Evolutionary conservation across 1,284 basidiomycete genomes (phyloP), one percentile per base, ranked within the genome.

Genomic region (Puccinia novopanici): DNA sequence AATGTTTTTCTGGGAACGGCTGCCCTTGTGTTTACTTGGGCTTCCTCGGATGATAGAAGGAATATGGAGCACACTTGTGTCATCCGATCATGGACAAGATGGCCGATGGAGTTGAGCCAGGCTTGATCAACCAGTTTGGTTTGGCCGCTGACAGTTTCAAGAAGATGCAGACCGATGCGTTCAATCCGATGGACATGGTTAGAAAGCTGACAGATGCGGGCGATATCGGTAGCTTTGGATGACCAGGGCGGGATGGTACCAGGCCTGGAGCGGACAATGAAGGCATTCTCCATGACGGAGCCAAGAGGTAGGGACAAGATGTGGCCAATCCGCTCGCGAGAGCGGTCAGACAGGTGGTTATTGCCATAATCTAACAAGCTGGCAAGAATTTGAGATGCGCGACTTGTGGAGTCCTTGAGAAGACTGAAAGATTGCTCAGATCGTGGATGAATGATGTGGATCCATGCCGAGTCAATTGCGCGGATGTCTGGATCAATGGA

Each of bases 61-160:
- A 89, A 86, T 0, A 87, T 85, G 24, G 65, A 52, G 45, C 92
- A 88, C 37, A 89, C 86, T 86, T 98, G 95, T 0, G 95, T 99
- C 97, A 99, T 99, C 70, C 95, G 91, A 87, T 99, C 96, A 87
- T 95, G 89, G 0, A n/a, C n/a, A n/a, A n/a, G n/a, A n/a, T n/a
- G n/a, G n/a, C 91, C 87, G 81, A 93, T 89, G 0, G 54, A 70
- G 30, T 71, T 27, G 4, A 78, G 65, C 75, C 75, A 77, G 30
- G 45, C 27, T 52, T 68, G 34, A 15, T 77, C 65, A 34, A 77
- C 22, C 34, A 52, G n/a, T 34, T 71, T 70, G 42, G 27, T 24
- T 59, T 59, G 37, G 22, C 67, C 67, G 52, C 48, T 61, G 37
- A 55, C 78, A 27, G 59, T 63, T 52, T 45, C 57, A 8, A 98